Conservation (phyloP, 495 filamentous ascomycete genomes). For the Tuber microsphaerosporum region DNA sequence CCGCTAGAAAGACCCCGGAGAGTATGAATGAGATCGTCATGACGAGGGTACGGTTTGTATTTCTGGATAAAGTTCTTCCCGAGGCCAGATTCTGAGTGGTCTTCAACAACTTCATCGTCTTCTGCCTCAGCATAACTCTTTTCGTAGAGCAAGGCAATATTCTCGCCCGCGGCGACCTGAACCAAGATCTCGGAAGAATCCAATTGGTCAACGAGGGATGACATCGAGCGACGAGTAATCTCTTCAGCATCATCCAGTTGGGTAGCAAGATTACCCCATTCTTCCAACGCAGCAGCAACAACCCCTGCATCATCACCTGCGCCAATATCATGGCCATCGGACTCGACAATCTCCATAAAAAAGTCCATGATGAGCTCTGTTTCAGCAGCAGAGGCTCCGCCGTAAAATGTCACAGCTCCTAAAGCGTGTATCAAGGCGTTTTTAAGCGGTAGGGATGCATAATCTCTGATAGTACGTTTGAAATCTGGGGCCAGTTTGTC, state of each 20-base stretch:
- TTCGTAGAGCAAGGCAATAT: slow-evolving; percentile 85
- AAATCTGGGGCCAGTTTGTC: slow-evolving; percentile 57
- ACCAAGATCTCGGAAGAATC: slow-evolving; percentile 67
- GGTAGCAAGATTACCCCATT: slow-evolving; percentile 83
- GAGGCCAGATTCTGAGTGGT: slow-evolving; percentile 45
- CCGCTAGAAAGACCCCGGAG: slow-evolving; percentile 50
- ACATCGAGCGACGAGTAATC: slow-evolving; percentile 66
- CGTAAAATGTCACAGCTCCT: slow-evolving; percentile 64
- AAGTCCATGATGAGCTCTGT: slow-evolving; percentile 73
- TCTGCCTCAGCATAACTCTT: slow-evolving; percentile 64
- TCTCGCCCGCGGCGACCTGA: slow-evolving; percentile 79
- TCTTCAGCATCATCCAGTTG: slow-evolving; percentile 72
- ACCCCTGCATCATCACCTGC: slow-evolving; percentile 66
- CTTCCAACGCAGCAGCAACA: slow-evolving; percentile 76
- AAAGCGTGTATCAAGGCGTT: slow-evolving; percentile 69
- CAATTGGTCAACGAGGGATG: slow-evolving; percentile 85
- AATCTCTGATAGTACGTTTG: slow-evolving; percentile 65
- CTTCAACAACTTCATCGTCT: slow-evolving; percentile 48
- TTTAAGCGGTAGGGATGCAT: slow-evolving; percentile 58
- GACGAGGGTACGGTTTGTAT: slow-evolving; percentile 45
- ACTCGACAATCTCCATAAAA: slow-evolving; percentile 75
- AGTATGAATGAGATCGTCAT: slow-evolving; percentile 42
- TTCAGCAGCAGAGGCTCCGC: slow-evolving; percentile 64
- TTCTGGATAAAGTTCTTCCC: slow-evolving; percentile 41
- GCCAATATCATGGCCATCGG: slow-evolving; percentile 67